Percentiles rank a stretch among this genome's conserved stretches.
phyloP scores from a whole-genome alignment of 2,329 filamentous ascomycete genomes.

The Hirsutella thompsonii region DNA sequence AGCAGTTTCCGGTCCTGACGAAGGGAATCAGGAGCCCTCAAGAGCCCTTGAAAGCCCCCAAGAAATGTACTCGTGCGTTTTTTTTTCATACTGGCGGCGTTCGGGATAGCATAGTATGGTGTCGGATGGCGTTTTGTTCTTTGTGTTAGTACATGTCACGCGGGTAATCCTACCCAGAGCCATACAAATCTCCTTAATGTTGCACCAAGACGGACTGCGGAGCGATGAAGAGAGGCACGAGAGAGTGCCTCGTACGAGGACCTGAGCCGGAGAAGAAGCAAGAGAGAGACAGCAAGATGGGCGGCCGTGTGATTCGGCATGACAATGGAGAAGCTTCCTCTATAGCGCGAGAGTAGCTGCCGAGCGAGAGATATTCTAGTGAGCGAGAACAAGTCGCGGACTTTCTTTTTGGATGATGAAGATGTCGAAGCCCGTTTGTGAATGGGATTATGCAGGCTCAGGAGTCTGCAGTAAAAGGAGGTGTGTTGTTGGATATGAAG shows the following conservation, averaged over 20 bases:
- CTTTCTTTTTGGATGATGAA: not conserved
- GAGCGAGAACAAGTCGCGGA: not conserved
- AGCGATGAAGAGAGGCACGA: not conserved
- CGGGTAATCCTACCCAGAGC: constrained; percentile 21
- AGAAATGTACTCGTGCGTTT: constrained; percentile 32
- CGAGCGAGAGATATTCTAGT: constrained; percentile 1
- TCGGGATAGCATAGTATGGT: constrained; percentile 46
- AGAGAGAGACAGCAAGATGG: not conserved
- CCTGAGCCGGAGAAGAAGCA: not conserved
- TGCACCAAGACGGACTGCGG: constrained; percentile 3
- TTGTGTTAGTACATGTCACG: constrained; percentile 22
- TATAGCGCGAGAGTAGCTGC: not conserved
- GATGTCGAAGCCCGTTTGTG: too few species aligned
- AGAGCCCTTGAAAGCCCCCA: constrained; percentile 10
- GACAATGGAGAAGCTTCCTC: not conserved
- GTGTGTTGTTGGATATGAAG: too few species aligned
- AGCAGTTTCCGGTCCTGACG: constrained; percentile 14
- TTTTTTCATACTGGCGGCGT: constrained; percentile 37
- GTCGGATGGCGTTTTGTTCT: constrained; percentile 37
- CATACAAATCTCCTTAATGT: constrained; percentile 24
- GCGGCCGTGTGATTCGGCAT: not conserved
- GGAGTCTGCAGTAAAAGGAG: too few species aligned
- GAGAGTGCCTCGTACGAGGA: not conserved
- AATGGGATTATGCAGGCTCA: too few species aligned
- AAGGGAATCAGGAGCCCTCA: too few species aligned